Percentiles rank a stretch among this genome's conserved stretches.
These are phyloP conservation scores for Fusarium sp. DNA, from an alignment of 2,329 filamentous ascomycete species.

Conservation along the genomic window DNA sequence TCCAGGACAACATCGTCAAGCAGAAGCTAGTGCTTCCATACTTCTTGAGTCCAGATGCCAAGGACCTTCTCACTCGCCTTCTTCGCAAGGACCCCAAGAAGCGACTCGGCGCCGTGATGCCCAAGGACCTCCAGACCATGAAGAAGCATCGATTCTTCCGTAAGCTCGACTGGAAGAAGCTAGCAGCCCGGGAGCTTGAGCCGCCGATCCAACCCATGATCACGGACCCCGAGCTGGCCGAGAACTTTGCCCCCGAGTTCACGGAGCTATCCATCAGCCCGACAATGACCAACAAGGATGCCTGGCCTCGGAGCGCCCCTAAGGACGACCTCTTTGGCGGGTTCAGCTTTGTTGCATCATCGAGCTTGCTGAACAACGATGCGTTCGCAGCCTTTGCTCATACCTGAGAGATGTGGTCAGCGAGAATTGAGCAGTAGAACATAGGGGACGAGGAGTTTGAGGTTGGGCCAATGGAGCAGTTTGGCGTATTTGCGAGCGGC, in stretches of 20 bases:
- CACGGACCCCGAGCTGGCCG: constrained; percentile 93
- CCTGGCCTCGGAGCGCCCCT: constrained; percentile 53
- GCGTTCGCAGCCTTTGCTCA: constrained; percentile 52
- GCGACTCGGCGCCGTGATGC: constrained; percentile 88
- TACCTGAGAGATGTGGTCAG: constrained; percentile 19
- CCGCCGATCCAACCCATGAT: constrained; percentile 94
- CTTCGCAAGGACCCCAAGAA: constrained; percentile 93
- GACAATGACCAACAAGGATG: constrained; percentile 62
- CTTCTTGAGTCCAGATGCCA: constrained; percentile 90
- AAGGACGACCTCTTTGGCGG: constrained; percentile 72
- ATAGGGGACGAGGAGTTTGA: not conserved
- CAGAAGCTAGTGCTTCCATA: constrained; percentile 91
- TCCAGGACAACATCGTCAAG: constrained; percentile 95
- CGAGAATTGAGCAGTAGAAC: not conserved
- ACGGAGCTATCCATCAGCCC: constrained; percentile 87
- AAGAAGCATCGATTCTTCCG: constrained; percentile 97
- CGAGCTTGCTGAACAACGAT: constrained; percentile 65
- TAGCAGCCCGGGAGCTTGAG: constrained; percentile 84
- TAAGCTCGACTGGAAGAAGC: constrained; percentile 92
- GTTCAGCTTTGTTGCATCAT: constrained; percentile 73
- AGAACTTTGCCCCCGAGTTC: constrained; percentile 96
- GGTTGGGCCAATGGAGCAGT: constrained; percentile 8
- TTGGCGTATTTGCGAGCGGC: constrained; percentile 10
- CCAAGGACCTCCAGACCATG: constrained; percentile 85
- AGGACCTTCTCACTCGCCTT: constrained; percentile 90